Base-by-base conservation (phyloP, 139 green algal genomes). In the Micromonas pusilla region DNA sequence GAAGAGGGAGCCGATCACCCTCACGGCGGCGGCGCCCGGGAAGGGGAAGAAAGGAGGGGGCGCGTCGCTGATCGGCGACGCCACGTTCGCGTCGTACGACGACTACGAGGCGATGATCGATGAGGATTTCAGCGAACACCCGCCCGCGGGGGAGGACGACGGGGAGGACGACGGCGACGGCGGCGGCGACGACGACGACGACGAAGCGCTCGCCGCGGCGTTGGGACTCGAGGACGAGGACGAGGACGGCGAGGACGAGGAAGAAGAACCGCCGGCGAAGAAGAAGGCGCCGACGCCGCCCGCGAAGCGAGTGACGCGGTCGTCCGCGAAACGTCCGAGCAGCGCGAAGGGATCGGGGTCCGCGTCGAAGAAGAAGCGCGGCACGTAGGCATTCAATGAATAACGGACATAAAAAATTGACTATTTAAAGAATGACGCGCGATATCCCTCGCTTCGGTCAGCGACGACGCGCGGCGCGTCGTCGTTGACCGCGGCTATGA, bases 191-290 rank as follows among this genome's bases (percentile, higher is more conserved):
- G 52, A 36, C 70, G 70, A 77, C n/a, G 70, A 65, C 16, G 70
- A 64, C 13, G 70, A 67, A 25, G 45, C 31, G 9, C 63, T 36
- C 5, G 37, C 3, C 23, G 20, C 37, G 20, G 70, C 77, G 26
- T 33, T 78, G 21, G 80, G 30, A 4, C 30, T 26, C 2, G 73
- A 81, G 4, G 80, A 78, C 26, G 39, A 80, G 2, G 73, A 71
- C 20, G 80, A 81, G 9, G 73, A 70, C 73, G 60, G 5, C 31
- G 73, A 81, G 25, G 32, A 64, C 28, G 72, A 70, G 2, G 64
- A 71, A 64, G 72, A 75, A 3, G 72, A 9, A 57, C 16, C 45
- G 9, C 16, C 45, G 9, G 45, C 9, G 9, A 57, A 57, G 45
- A 57, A 57, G 45, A 57, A 57, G 45, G 45, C 9, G 16, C 45